A percentile compares a stretch with the other conserved stretches of the same genome.
These are phyloP conservation scores for Fusarium penzigii DNA, from an alignment of 2,329 filamentous ascomycete genomes.

Conservation along the genomic window DNA sequence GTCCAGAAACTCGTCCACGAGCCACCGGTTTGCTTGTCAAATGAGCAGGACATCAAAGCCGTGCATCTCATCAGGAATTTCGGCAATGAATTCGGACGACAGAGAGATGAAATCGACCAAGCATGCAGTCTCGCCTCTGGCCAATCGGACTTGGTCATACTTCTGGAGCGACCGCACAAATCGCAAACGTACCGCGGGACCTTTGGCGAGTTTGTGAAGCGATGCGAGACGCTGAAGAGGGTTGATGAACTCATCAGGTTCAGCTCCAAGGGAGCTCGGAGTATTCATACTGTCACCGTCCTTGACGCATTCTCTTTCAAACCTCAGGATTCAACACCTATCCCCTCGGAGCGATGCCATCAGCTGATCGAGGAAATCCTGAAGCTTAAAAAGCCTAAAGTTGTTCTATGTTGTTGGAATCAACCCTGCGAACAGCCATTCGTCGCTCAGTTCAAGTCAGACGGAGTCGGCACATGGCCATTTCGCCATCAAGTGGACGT, in stretches of 20 bases:
- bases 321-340: neutral
- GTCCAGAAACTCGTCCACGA: too few relatives aligned
- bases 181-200: neutral
- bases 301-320: slow-evolving; percentile 1
- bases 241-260: slow-evolving; percentile 1
- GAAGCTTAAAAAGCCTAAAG: too few relatives aligned
- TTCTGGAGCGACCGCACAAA: neutral
- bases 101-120: slow-evolving; percentile 1
- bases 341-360: too few relatives aligned
- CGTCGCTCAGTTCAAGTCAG: too few relatives aligned
- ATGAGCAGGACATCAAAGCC: too few relatives aligned
- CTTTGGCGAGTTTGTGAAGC: neutral
- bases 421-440: too few relatives aligned
- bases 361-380: too few relatives aligned
- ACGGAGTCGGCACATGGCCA: too few relatives aligned
- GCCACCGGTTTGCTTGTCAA: too few relatives aligned
- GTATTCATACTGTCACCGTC: neutral
- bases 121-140: slow-evolving; percentile 1
- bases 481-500: too few relatives aligned
- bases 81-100: neutral
- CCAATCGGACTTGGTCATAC: neutral
- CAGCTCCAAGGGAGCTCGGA: slow-evolving; percentile 1
- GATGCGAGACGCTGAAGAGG: neutral
- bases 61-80: neutral
- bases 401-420: too few relatives aligned